Conservation (phyloP, 2,329 filamentous ascomycete species). For the Mycosphaerella sp. region DNA sequence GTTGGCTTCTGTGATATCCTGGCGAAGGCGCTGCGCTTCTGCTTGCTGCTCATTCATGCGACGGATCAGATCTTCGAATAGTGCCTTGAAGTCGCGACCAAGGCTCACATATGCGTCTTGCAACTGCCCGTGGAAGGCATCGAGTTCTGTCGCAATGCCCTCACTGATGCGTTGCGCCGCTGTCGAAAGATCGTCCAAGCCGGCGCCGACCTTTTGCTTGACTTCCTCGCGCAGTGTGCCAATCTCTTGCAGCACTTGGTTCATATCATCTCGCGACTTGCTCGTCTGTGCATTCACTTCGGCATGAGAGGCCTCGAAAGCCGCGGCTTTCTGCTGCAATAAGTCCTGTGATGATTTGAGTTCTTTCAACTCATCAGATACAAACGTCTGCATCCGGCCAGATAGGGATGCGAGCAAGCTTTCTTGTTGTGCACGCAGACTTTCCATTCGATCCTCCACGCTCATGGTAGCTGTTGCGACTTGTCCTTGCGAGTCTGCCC, state of each 20-base stretch:
- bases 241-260: conserved; percentile 85
- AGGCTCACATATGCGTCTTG: conserved; percentile 78
- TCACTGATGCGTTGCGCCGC: conserved; percentile 84
- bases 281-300: conserved; percentile 63
- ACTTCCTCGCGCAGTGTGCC: conserved; percentile 82
- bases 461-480: conserved; percentile 70
- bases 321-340: conserved; percentile 61
- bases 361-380: conserved; percentile 66
- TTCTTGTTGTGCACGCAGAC: conserved; percentile 67
- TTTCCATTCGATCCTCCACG: conserved; percentile 68
- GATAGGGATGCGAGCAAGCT: conserved; percentile 63
- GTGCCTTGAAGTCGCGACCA: conserved; percentile 75
- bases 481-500: conserved; percentile 68
- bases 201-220: conserved; percentile 77
- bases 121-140: conserved; percentile 75
- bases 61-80: conserved; percentile 74
- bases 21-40: conserved; percentile 67
- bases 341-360: conserved; percentile 64
- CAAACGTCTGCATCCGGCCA: conserved; percentile 67
- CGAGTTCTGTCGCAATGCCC: conserved; percentile 80
- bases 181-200: conserved; percentile 71
- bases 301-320: conserved; percentile 61
- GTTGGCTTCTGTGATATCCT: conserved; percentile 66
- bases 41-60: conserved; percentile 69
- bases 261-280: conserved; percentile 75